phyloP scores from a whole-genome alignment of 441 rosid genomes.

The Manihot esculenta region DNA sequence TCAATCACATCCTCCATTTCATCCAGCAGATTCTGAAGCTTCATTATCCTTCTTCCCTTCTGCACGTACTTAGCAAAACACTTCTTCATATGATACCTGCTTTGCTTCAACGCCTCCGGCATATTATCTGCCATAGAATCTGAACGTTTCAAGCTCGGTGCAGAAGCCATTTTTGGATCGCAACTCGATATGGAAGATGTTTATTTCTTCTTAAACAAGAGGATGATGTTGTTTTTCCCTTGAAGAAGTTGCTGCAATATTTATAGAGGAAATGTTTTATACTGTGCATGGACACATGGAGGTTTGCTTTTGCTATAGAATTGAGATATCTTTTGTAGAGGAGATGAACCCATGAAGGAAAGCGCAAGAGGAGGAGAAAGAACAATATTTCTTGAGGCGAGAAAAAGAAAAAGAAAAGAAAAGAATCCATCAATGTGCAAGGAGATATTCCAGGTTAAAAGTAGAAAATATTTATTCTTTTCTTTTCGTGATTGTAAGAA shows the following conservation, averaged over 20 bases:
- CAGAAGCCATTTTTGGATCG: slow-evolving; percentile 26
- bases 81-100: slow-evolving; percentile 63
- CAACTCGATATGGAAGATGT: background rate
- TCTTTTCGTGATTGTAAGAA: slow-evolving; percentile 37
- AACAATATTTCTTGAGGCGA: slow-evolving; percentile 22
- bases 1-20: slow-evolving; percentile 63
- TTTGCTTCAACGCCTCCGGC: slow-evolving; percentile 63
- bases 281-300: slow-evolving; percentile 6
- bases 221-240: no score
- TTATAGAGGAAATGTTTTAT: slow-evolving; percentile 25
- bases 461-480: slow-evolving; percentile 32
- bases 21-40: slow-evolving; percentile 57
- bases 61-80: slow-evolving; percentile 61
- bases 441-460: slow-evolving; percentile 19
- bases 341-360: background rate
- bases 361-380: slow-evolving; percentile 29
- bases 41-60: slow-evolving; percentile 63
- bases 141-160: slow-evolving; percentile 35
- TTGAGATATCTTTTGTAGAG: background rate
- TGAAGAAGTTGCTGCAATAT: slow-evolving; percentile 4
- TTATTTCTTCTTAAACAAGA: no score
- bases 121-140: slow-evolving; percentile 50
- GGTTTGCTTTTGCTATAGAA: slow-evolving; percentile 12
- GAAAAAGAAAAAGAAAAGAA: background rate
- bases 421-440: slow-evolving; percentile 7